phyloP scores from a whole-genome alignment of 2,329 filamentous ascomycete genomes.

The Polychaeton citri region DNA sequence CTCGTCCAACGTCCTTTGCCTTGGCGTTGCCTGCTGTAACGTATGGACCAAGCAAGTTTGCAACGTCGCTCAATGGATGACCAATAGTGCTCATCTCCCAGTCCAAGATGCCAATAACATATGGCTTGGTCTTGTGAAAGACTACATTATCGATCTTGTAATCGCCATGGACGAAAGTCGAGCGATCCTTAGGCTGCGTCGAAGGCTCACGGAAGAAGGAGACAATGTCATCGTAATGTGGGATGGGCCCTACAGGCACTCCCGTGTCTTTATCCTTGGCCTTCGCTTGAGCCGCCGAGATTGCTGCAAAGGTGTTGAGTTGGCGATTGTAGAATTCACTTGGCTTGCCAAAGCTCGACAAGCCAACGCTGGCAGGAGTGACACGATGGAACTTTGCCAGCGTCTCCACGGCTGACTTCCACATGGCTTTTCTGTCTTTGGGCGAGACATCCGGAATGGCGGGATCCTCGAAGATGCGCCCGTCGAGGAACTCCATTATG shows the following conservation, averaged over 20 bases:
- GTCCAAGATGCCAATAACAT: conserved; percentile 86
- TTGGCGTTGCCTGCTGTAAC: conserved; percentile 26
- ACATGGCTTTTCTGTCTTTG: conserved; percentile 63
- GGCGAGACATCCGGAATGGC: conserved; percentile 59
- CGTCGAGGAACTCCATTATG: conserved; percentile 91
- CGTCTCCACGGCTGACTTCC: conserved; percentile 70
- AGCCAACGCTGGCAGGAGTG: conserved; percentile 49
- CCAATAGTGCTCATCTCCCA: conserved; percentile 99
- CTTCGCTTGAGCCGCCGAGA: conserved; percentile 64
- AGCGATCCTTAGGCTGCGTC: conserved; percentile 63
- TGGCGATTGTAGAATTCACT: conserved; percentile 76
- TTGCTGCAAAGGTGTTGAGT: conserved; percentile 65
- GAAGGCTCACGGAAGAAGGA: conserved; percentile 58
- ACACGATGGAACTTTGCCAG: conserved; percentile 77
- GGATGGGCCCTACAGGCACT: conserved; percentile 65
- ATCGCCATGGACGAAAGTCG: conserved; percentile 79
- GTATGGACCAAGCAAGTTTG: conserved; percentile 53
- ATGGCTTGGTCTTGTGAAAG: conserved; percentile 77
- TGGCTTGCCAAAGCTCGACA: conserved; percentile 60
- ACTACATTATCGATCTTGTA: conserved; percentile 62
- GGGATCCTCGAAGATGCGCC: conserved; percentile 84
- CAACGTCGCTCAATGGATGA: conserved; percentile 84
- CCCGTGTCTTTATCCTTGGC: conserved; percentile 65
- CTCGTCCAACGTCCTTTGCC: conserved; percentile 26
- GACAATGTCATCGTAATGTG: conserved; percentile 69